phyloP scores from a whole-genome alignment of 176 grass and related monocot species.

The Eragrostis curvula region DNA sequence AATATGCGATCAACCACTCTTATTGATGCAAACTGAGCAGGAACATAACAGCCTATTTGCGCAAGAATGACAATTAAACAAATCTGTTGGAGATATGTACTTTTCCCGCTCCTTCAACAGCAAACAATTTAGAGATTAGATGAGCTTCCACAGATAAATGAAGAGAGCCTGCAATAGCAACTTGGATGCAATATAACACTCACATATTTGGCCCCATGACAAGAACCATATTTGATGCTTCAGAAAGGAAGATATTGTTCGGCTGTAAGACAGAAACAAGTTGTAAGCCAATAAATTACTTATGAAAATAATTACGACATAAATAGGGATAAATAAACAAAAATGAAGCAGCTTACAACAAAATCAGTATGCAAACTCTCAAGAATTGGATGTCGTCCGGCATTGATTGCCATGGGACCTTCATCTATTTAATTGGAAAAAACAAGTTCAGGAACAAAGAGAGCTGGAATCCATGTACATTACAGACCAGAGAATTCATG shows the following conservation, averaged over 20 bases:
- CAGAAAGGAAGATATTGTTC: conserved; percentile 91
- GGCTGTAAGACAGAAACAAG: conserved; percentile 57
- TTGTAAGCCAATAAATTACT: conserved; percentile 27
- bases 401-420: conserved; percentile 97
- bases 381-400: conserved; percentile 89
- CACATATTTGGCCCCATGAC: conserved; percentile 97
- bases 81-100: conserved; percentile 98
- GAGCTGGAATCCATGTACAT: neutral
- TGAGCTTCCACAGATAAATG: conserved; percentile 36
- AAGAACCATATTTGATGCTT: conserved; percentile 99
- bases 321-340: conserved; percentile 27
- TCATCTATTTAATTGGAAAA: conserved; percentile 58
- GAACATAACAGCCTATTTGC: conserved; percentile 93
- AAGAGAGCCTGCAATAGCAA: conserved; percentile 22
- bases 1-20: conserved; percentile 87
- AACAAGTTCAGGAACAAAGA: conserved; percentile 23
- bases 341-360: conserved; percentile 58
- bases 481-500: conserved; percentile 5
- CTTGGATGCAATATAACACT: conserved; percentile 46
- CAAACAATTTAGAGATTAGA: conserved; percentile 20
- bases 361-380: conserved; percentile 85
- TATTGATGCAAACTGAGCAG: conserved; percentile 94
- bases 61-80: conserved; percentile 94
- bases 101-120: conserved; percentile 92
- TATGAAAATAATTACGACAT: conserved; percentile 30